Conservation (phyloP, 2,329 filamentous ascomycete species). For the Elsinoe necatrix region DNA sequence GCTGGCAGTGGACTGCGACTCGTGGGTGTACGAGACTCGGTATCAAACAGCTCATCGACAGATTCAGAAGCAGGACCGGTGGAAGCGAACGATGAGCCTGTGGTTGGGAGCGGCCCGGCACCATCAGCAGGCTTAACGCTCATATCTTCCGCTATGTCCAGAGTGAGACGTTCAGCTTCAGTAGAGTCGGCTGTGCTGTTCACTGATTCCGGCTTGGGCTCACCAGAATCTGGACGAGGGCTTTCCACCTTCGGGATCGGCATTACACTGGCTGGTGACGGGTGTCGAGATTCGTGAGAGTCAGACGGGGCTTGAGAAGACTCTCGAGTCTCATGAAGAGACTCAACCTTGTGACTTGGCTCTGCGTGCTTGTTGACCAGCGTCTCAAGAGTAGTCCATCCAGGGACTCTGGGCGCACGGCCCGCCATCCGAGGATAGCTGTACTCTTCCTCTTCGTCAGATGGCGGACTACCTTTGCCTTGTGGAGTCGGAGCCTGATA, state of each 20-base stretch:
- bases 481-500: not conserved
- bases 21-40: constrained; percentile 1
- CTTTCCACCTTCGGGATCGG: no score
- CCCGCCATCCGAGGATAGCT: not conserved
- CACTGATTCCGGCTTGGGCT: not conserved
- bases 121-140: not conserved
- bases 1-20: not conserved
- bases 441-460: not conserved
- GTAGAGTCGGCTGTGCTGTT: not conserved
- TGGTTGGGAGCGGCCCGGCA: not conserved
- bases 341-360: not conserved
- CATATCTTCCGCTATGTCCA: not conserved
- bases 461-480: no score
- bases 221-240: not conserved
- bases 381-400: not conserved
- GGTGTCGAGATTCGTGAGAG: not conserved
- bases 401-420: not conserved
- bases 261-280: not conserved
- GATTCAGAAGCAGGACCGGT: constrained; percentile 4
- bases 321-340: not conserved
- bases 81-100: not conserved
- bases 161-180: not conserved
- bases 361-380: not conserved
- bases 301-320: not conserved
- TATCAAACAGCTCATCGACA: constrained; percentile 7